Evolutionary conservation across 2,329 filamentous ascomycete genomes (phyloP), one percentile per base, ranked within the genome.

Genomic region (Talaromyces sp.): DNA sequence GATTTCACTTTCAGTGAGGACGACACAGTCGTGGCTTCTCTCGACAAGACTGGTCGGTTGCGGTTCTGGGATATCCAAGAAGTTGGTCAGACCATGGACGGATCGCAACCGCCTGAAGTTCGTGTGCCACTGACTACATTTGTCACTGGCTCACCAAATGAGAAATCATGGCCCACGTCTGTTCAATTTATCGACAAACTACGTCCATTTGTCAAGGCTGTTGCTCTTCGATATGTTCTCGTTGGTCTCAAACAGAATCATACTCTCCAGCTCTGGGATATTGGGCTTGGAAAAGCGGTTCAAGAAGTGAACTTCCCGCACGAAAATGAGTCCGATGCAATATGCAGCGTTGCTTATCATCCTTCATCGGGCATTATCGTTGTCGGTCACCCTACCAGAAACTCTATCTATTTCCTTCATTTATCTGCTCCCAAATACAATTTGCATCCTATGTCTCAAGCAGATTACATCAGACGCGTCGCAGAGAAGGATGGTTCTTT

Each of bases 201-300:
- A 79, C 91, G 93, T 68, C 93, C 95, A 54, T 97, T 96, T 79
- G 87, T 89, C 80, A 97, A 95, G 81, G 90, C 91, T 67, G 90
- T 91, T 73, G 93, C 96, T 57, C 84, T 97, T 68, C 89, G 95
- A 67, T 99, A 99, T 81, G 90, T 99, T 82, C 89, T 99, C 75
- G 92, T 99, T 68, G 95, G 95, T 72, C 92, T 98, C 87, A 97
- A 98, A 82, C 95, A 99, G 79, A 99, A 99, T 79, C 95, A 99
- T 81, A 96, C 94, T 64, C 87, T 99, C 68, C 96, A 99, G 83
- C 87, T 99, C 52, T 99, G 95, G 96, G 95, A 99, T 82, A 88
- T 99, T 74, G 93, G 91, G 49, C 88, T 99, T 39, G 91, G 90
- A 70, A 97, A 97, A 80, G 92, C 93, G 35, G 95, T 99, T 43